A percentile compares a stretch with the other conserved stretches of the same genome.
These are phyloP conservation scores for Orbilia brochopaga DNA, from an alignment of 2,329 filamentous ascomycete species.

Conservation along the genomic window DNA sequence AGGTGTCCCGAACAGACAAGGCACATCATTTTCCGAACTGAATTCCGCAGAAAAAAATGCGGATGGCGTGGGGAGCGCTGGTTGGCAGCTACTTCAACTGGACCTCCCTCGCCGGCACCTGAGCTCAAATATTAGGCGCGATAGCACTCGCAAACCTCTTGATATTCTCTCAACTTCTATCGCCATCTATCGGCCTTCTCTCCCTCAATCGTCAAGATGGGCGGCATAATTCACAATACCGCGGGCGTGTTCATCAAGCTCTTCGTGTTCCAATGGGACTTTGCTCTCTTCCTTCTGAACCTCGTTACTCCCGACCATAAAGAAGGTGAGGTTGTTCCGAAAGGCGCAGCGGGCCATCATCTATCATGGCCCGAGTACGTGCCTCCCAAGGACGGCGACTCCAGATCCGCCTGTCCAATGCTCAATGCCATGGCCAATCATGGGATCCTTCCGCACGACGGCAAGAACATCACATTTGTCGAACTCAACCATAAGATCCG, in stretches of 20 bases:
- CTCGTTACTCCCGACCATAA: constrained; percentile 57
- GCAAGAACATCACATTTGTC: constrained; percentile 59
- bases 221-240: constrained; percentile 45
- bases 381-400: constrained; percentile 57
- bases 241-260: constrained; percentile 56
- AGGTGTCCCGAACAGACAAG: too few species aligned
- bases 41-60: neutral
- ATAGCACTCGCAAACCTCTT: neutral
- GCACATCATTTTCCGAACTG: too few species aligned
- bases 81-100: neutral
- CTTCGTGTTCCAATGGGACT: constrained; percentile 59
- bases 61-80: neutral
- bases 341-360: constrained; percentile 56
- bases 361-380: constrained; percentile 58
- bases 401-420: constrained; percentile 61
- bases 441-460: constrained; percentile 61
- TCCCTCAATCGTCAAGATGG: constrained; percentile 18
- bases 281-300: constrained; percentile 58
- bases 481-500: constrained; percentile 58
- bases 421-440: constrained; percentile 65
- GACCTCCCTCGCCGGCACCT: neutral
- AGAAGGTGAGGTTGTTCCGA: constrained; percentile 57
- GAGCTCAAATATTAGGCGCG: neutral
- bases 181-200: neutral
- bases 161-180: neutral